Base-by-base conservation (phyloP, 2,329 filamentous ascomycete species). In the Cladophialophora exuberans region DNA sequence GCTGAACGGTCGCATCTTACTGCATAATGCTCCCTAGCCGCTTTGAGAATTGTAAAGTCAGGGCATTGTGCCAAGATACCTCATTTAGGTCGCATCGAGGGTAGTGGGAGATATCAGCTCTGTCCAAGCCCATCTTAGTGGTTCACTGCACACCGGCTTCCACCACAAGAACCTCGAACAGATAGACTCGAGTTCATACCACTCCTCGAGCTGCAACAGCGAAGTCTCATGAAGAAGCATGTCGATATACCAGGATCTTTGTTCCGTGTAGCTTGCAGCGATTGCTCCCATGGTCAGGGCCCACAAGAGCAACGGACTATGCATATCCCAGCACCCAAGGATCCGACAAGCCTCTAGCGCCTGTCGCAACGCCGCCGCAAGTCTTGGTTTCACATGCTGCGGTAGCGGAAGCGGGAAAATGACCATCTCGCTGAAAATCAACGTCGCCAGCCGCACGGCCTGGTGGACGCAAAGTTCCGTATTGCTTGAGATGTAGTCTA, bases 341-440 rank as follows among this genome's bases (percentile, higher is more conserved):
- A 30, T 18, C 15, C 28, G 20, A 17, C 57, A 57, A 15, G 43
- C 43, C 15, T 56, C 52, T 11, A 61, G 45, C 3, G 53, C 49
- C 15, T 56, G 43, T 18, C 41, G 28, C n/a, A 61, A 42, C 44
- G 52, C 43, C 13, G 35, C 25, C 15, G 56, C 52, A n/a, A 58
- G 45, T 25, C 48, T 44, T 4, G 42, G 43, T 17, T 52, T 58
- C 38, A 61, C 38, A 11, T 50, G 23, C 43, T 58, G 55, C n/a
- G 39, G 41, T 9, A 48, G 50, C 11, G 56, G 59, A 2, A 61
- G 26, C 9, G 59, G 56, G 18, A 61, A 58, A 18, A 61, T 41
- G 7, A 54, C 59, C 55, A 61, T 56, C 22, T 61, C 59, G 17
- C 48, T 53, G 42, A 54, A 61, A n/a, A 59, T 46, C 39, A 61